These are phyloP conservation scores for Diutina pseudorugosa DNA, from an alignment of 1,139 yeast species.

Conservation along the genomic window DNA sequence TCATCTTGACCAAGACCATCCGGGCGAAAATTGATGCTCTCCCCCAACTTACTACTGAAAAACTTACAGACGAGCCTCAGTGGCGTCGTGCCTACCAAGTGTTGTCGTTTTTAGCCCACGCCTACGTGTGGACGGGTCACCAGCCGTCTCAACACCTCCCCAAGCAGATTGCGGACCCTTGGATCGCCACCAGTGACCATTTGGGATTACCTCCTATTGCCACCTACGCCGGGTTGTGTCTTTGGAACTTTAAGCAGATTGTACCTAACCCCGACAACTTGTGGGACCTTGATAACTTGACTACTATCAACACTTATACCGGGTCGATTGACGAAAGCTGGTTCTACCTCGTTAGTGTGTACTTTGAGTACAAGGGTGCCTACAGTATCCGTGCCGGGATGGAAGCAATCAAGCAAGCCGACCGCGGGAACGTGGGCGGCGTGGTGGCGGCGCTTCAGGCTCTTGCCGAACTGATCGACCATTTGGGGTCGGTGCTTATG, in stretches of 20 bases:
- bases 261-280: conserved; percentile 25
- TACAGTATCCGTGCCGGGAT: conserved; percentile 47
- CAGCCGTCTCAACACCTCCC: conserved; percentile 62
- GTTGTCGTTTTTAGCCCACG: conserved; percentile 71
- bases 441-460: conserved; percentile 40
- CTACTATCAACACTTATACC: conserved; percentile 76
- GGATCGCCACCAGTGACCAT: conserved; percentile 41
- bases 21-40: conserved; percentile 46
- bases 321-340: conserved; percentile 88
- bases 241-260: conserved; percentile 75
- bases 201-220: conserved; percentile 77
- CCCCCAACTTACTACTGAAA: conserved; percentile 37
- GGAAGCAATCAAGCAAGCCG: conserved; percentile 38
- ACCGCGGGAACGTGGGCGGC: conserved; percentile 17
- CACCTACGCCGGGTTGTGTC: conserved; percentile 75
- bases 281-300: conserved; percentile 52
- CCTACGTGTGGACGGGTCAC: conserved; percentile 78
- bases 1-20: conserved; percentile 53
- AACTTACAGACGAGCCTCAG: conserved; percentile 34
- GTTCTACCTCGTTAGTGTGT: conserved; percentile 85
- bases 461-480: conserved; percentile 67
- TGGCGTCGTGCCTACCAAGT: conserved; percentile 71
- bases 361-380: conserved; percentile 76
- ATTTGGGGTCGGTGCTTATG: conserved; percentile 62
- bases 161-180: conserved; percentile 54